These are phyloP conservation scores for Aspergillus diversus DNA, from an alignment of 495 filamentous ascomycete species.

Conservation along the genomic window DNA sequence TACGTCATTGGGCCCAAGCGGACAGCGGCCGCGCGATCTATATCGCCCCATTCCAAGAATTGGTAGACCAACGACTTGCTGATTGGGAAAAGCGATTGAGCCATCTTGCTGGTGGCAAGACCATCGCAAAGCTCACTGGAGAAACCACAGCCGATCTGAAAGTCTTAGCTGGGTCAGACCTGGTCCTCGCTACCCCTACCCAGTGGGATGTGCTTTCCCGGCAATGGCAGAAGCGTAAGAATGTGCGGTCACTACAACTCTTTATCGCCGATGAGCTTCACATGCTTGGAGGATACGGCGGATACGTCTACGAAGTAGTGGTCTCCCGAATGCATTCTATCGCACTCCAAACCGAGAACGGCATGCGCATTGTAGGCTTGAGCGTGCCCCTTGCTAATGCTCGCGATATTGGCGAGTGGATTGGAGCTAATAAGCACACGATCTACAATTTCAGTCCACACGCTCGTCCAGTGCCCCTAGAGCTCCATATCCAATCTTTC, in stretches of 20 bases:
- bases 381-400: slow-evolving; percentile 92
- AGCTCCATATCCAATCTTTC: slow-evolving; percentile 95
- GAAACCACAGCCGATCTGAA: slow-evolving; percentile 92
- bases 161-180: slow-evolving; percentile 82
- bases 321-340: slow-evolving; percentile 98
- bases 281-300: slow-evolving; percentile 86
- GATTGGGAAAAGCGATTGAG: slow-evolving; percentile 84
- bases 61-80: slow-evolving; percentile 76
- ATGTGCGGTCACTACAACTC: slow-evolving; percentile 85
- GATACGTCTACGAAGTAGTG: slow-evolving; percentile 92
- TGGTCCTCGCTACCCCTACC: slow-evolving; percentile 87
- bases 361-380: slow-evolving; percentile 86
- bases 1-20: slow-evolving; percentile 80
- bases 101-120: slow-evolving; percentile 79
- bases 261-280: slow-evolving; percentile 98
- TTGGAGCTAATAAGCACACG: slow-evolving; percentile 97
- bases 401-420: slow-evolving; percentile 96
- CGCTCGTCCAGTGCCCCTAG: slow-evolving; percentile 81
- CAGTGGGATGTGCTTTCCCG: slow-evolving; percentile 97
- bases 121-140: slow-evolving; percentile 90
- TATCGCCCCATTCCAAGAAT: slow-evolving; percentile 93
- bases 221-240: slow-evolving; percentile 95
- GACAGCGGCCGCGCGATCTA: slow-evolving; percentile 83
- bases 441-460: slow-evolving; percentile 98
- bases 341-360: slow-evolving; percentile 79